These are phyloP conservation scores for Bipolaris bicolor DNA, from an alignment of 2,329 filamentous ascomycete species.

Conservation along the genomic window DNA sequence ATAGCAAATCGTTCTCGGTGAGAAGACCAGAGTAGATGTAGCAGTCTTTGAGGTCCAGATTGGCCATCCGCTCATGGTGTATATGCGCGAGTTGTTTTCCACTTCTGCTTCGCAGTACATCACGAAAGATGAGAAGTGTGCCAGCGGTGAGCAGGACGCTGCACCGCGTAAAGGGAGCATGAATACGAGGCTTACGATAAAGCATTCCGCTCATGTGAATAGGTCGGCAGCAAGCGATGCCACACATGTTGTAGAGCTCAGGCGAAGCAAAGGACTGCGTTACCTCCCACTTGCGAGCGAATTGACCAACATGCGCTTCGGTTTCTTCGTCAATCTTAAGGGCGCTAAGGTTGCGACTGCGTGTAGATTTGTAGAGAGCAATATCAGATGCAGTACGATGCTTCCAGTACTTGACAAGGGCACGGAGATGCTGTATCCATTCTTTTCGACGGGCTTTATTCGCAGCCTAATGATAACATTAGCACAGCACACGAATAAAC, in stretches of 20 bases:
- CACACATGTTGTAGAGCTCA: constrained; percentile 70
- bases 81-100: constrained; percentile 65
- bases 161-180: constrained; percentile 65
- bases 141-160: constrained; percentile 66
- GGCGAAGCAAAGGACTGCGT: constrained; percentile 67
- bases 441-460: constrained; percentile 63
- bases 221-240: constrained; percentile 66
- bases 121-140: constrained; percentile 67
- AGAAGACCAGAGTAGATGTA: constrained; percentile 70
- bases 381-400: constrained; percentile 62
- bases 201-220: constrained; percentile 67
- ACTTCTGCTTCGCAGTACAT: constrained; percentile 60
- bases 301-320: constrained; percentile 70
- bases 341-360: constrained; percentile 63
- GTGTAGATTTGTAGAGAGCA: constrained; percentile 62
- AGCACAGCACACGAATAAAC: constrained; percentile 14
- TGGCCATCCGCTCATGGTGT: constrained; percentile 65
- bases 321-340: constrained; percentile 70
- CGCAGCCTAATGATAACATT: constrained; percentile 51
- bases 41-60: constrained; percentile 66
- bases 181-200: constrained; percentile 68
- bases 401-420: constrained; percentile 68
- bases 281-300: constrained; percentile 72
- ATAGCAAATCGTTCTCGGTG: constrained; percentile 67
- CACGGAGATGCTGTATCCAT: constrained; percentile 65